phyloP scores from a whole-genome alignment of 2,329 filamentous ascomycete species.

The Fusarium metavorans region DNA sequence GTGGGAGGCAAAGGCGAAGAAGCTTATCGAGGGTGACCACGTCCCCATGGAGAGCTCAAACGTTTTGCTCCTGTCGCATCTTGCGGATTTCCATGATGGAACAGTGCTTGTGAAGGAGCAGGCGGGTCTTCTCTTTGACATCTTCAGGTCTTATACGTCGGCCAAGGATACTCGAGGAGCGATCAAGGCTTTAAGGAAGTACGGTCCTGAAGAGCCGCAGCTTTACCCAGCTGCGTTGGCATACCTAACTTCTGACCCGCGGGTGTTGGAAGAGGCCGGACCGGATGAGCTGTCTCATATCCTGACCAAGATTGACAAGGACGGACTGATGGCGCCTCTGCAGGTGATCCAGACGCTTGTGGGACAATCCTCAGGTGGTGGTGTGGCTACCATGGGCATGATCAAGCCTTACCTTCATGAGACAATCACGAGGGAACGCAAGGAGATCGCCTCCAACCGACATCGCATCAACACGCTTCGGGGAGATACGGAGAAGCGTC shows the following conservation, averaged over 20 bases:
- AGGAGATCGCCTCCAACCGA: constrained; percentile 84
- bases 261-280: constrained; percentile 86
- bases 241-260: constrained; percentile 89
- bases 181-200: constrained; percentile 89
- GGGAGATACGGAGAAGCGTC: constrained; percentile 83
- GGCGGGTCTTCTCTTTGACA: constrained; percentile 90
- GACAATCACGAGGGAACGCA: constrained; percentile 88
- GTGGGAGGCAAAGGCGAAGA: constrained; percentile 93
- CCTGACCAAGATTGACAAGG: constrained; percentile 86
- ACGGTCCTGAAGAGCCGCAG: constrained; percentile 89
- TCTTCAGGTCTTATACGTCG: constrained; percentile 95
- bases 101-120: constrained; percentile 95
- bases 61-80: constrained; percentile 89
- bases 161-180: constrained; percentile 92
- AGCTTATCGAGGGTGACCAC: constrained; percentile 83
- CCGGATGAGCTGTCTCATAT: constrained; percentile 83
- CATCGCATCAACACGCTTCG: constrained; percentile 87
- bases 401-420: constrained; percentile 92
- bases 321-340: constrained; percentile 92
- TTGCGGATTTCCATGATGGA: constrained; percentile 90
- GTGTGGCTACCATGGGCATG: constrained; percentile 96
- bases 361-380: constrained; percentile 58
- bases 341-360: constrained; percentile 96
- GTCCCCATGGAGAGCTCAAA: constrained; percentile 94
- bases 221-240: constrained; percentile 92